Evolutionary conservation across 1,139 yeast species (phyloP).

Genomic region (Candida frijolesensis): DNA sequence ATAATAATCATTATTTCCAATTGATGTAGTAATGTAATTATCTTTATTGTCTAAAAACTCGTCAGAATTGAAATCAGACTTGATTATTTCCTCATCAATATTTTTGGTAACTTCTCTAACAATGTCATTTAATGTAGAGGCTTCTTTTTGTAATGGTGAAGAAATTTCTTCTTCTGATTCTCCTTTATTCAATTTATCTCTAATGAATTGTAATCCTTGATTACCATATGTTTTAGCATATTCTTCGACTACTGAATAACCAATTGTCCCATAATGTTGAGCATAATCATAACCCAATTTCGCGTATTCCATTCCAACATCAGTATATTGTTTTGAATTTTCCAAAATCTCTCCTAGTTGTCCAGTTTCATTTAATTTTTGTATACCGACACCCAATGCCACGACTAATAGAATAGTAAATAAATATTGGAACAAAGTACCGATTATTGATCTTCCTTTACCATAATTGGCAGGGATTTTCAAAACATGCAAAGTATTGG

Average conservation of each 20-base stretch:
- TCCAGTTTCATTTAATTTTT: conserved; percentile 39
- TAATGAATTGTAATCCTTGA: conserved; percentile 35
- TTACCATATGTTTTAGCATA: conserved; percentile 20
- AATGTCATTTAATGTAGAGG: conserved; percentile 18
- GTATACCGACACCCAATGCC: conserved; percentile 49
- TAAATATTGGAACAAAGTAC: conserved; percentile 41
- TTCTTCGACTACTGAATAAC: conserved; percentile 30
- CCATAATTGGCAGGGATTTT: conserved; percentile 58
- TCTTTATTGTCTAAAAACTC: conserved; percentile 19
- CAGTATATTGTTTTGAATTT: conserved; percentile 20
- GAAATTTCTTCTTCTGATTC: conserved; percentile 12
- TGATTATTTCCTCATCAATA: conserved; percentile 19
- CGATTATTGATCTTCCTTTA: conserved; percentile 45
- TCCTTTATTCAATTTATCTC: conserved; percentile 44
- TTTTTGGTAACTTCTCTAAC: conserved; percentile 24
- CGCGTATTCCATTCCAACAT: conserved; percentile 18
- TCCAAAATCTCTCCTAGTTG: conserved; percentile 29
- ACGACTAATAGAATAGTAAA: conserved; percentile 49
- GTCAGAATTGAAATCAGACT: conserved; percentile 21
- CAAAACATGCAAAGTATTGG: conserved; percentile 69
- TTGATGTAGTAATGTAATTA: conserved; percentile 18
- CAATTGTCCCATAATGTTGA: conserved; percentile 22
- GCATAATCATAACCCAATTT: conserved; percentile 19
- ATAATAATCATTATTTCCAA: background rate
- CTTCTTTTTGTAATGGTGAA: conserved; percentile 7